Conservation (phyloP, 2,329 filamentous ascomycete genomes). For the Penicillium sp. region DNA sequence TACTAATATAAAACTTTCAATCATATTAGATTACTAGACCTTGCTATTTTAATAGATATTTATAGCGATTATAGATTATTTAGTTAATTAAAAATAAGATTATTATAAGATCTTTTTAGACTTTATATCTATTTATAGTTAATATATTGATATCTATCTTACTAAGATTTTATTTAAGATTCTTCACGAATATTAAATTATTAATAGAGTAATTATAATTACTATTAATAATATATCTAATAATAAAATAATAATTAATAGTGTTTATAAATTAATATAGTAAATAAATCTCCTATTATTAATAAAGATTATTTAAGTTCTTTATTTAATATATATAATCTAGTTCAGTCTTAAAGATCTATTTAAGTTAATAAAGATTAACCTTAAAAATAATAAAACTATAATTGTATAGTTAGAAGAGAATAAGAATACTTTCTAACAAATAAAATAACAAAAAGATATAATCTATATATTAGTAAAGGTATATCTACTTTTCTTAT, state of each 20-base stretch:
- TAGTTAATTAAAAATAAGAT: neutral
- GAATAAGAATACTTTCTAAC: neutral
- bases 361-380: neutral
- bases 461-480: neutral
- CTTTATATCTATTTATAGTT: too few relatives aligned
- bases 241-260: neutral
- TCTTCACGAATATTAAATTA: too few relatives aligned
- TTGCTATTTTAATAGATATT: too few relatives aligned
- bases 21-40: too few relatives aligned
- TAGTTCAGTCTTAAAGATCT: neutral
- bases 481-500: neutral
- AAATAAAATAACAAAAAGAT: neutral
- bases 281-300: too few relatives aligned
- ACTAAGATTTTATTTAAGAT: too few relatives aligned
- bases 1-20: too few relatives aligned
- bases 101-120: neutral
- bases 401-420: neutral
- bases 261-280: too few relatives aligned
- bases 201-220: too few relatives aligned
- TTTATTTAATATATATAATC: neutral
- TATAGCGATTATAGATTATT: neutral
- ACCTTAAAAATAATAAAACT: neutral
- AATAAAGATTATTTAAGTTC: neutral
- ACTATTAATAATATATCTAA: too few relatives aligned
- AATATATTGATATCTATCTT: too few relatives aligned